Evolutionary conservation across 2,329 filamentous ascomycete genomes (phyloP).

Genomic region (Colletotrichum tanaceti): DNA sequence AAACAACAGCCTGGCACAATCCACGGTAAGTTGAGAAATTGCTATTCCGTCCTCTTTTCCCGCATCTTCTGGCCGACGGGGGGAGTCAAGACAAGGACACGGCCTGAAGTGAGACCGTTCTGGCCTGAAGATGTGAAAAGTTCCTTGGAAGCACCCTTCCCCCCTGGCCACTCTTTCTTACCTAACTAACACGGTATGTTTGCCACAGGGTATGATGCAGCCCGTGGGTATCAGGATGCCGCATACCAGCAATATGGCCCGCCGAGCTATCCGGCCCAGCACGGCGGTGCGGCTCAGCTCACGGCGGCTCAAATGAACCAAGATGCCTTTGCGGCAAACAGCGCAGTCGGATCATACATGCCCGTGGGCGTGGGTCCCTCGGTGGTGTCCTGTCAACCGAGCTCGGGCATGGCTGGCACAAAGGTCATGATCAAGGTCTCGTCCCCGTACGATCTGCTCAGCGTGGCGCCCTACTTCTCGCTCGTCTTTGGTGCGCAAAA

Average conservation of each 20-base stretch:
- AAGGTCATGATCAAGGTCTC: slow-evolving; percentile 80
- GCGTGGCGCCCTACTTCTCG: slow-evolving; percentile 69
- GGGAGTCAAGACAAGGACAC: too few species aligned
- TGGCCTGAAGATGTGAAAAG: not conserved
- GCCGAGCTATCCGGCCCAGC: slow-evolving; percentile 59
- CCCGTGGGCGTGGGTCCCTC: slow-evolving; percentile 60
- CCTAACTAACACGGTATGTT: slow-evolving; percentile 7
- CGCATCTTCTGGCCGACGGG: too few species aligned
- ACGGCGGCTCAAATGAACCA: slow-evolving; percentile 63
- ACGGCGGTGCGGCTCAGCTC: slow-evolving; percentile 59
- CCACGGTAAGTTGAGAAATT: slow-evolving; percentile 74
- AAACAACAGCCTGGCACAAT: slow-evolving; percentile 81
- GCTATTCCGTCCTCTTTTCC: not conserved
- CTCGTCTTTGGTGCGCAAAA: slow-evolving; percentile 84
- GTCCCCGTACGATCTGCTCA: slow-evolving; percentile 77
- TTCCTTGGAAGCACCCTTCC: not conserved
- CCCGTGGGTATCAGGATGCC: slow-evolving; percentile 70
- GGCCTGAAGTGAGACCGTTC: too few species aligned
- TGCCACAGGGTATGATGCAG: slow-evolving; percentile 66
- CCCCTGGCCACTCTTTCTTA: too few species aligned
- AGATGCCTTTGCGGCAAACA: slow-evolving; percentile 70
- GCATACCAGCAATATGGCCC: slow-evolving; percentile 64
- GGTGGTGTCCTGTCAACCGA: slow-evolving; percentile 77
- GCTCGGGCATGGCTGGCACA: slow-evolving; percentile 74
- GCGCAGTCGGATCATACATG: slow-evolving; percentile 75